A percentile compares a stretch with the other conserved stretches of the same genome.
phyloP scores from a whole-genome alignment of 768 basidiomycete genomes.

The Pulveroboletus ravenelii region DNA sequence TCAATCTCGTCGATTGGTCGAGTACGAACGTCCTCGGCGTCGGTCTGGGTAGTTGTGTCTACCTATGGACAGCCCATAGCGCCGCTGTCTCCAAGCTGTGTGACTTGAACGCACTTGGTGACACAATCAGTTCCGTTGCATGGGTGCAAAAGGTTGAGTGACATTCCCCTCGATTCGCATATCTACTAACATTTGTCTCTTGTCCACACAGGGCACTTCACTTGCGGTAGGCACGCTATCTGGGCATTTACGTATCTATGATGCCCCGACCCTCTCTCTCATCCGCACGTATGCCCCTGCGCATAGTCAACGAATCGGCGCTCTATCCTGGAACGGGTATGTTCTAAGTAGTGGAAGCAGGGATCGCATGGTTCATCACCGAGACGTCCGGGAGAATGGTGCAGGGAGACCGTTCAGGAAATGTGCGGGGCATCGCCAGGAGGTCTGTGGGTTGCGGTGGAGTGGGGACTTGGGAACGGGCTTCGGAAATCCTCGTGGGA shows the following conservation, averaged over 20 bases:
- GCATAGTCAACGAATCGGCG: conserved; percentile 86
- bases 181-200: not conserved
- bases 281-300: conserved; percentile 82
- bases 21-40: conserved; percentile 93
- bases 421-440: conserved; percentile 78
- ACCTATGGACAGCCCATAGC: conserved; percentile 95
- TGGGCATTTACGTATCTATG: conserved; percentile 90
- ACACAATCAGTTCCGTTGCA: conserved; percentile 80
- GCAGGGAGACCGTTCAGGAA: conserved; percentile 61
- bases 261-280: conserved; percentile 69
- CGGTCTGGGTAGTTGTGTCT: conserved; percentile 87
- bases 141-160: conserved; percentile 79
- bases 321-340: conserved; percentile 89
- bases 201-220: conserved; percentile 57
- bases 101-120: conserved; percentile 59
- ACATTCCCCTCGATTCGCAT: not conserved
- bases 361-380: conserved; percentile 86
- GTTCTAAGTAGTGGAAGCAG: conserved; percentile 87
- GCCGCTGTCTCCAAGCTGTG: conserved; percentile 89
- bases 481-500: conserved; percentile 22
- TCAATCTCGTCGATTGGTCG: conserved; percentile 97
- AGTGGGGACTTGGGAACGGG: conserved; percentile 38
- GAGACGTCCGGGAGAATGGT: conserved; percentile 75
- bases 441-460: conserved; percentile 96
- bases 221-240: conserved; percentile 91